Percentiles rank a stretch among this genome's conserved stretches.
Conservation (phyloP, 2,329 filamentous ascomycete genomes). For the Botrytis aclada region DNA sequence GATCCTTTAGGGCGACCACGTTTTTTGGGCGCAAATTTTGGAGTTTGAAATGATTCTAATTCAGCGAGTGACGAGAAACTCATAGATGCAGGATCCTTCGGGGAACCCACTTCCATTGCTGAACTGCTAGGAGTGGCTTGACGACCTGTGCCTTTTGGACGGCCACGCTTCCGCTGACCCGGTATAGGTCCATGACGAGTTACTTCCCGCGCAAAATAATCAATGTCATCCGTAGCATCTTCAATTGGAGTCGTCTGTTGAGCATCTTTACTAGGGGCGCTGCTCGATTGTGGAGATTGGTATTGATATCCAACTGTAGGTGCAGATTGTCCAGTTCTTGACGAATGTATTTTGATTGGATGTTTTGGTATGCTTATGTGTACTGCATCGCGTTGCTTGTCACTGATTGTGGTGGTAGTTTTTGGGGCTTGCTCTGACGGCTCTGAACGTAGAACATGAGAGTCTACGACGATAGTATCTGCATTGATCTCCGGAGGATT, state of each 20-base stretch:
- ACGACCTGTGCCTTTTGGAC: not conserved
- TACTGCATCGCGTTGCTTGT: not conserved
- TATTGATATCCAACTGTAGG: conserved; percentile 1
- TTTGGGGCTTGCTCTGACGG: not conserved
- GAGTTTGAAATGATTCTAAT: conserved; percentile 3
- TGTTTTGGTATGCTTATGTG: not conserved
- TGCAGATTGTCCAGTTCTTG: not conserved
- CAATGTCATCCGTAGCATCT: not conserved
- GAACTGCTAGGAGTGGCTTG: not conserved
- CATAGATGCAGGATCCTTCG: not conserved
- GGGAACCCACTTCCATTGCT: not conserved
- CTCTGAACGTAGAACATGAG: not conserved
- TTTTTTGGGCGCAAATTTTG: conserved; percentile 6
- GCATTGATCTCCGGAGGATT: not conserved
- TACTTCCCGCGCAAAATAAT: conserved; percentile 1
- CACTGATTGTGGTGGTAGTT: not conserved
- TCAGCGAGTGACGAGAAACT: conserved; percentile 8
- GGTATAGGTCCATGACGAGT: not conserved
- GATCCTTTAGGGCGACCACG: conserved; percentile 18
- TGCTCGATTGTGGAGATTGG: not conserved
- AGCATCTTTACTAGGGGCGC: no score
- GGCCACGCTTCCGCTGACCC: not conserved
- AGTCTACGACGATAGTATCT: not conserved
- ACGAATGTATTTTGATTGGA: not conserved
- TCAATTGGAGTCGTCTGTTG: not conserved